Conservation (phyloP, 148 eudicot genomes). For the Fagopyrum tataricum region DNA sequence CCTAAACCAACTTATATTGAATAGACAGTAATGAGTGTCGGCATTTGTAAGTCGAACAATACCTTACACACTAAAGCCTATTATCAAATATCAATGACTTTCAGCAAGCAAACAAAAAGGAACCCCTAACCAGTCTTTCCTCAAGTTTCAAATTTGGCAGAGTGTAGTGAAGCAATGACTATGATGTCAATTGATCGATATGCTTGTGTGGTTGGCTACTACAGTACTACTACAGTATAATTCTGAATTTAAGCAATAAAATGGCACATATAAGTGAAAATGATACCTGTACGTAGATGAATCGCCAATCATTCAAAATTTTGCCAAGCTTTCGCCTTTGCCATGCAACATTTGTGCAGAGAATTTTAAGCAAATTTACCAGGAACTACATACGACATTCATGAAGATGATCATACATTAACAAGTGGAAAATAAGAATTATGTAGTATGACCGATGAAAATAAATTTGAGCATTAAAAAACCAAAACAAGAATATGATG, state of each 20-base stretch:
- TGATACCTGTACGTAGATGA: constrained; percentile 77
- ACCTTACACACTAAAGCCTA: not conserved
- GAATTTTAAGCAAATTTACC: constrained; percentile 65
- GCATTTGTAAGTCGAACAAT: not conserved
- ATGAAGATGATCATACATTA: constrained; percentile 7
- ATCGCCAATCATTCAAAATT: constrained; percentile 92
- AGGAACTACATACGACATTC: constrained; percentile 52
- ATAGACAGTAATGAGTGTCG: not conserved
- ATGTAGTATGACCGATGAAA: not conserved
- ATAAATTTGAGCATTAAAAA: not conserved
- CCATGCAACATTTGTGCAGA: constrained; percentile 94
- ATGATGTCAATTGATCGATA: not conserved
- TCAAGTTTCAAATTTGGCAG: constrained; percentile 1
- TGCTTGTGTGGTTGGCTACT: not conserved
- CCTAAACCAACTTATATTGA: not conserved
- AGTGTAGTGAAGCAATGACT: not conserved
- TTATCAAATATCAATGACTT: not conserved
- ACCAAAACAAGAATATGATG: not conserved
- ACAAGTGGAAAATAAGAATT: constrained; percentile 12
- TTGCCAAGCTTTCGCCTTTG: constrained; percentile 99
- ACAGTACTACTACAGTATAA: not conserved
- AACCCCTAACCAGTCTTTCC: not conserved
- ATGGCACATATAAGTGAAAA: not conserved
- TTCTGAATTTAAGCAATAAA: not conserved
- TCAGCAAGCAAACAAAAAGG: not conserved